Conservation (phyloP, 129 eudicot genomes). For the Artemisia tridentata region DNA sequence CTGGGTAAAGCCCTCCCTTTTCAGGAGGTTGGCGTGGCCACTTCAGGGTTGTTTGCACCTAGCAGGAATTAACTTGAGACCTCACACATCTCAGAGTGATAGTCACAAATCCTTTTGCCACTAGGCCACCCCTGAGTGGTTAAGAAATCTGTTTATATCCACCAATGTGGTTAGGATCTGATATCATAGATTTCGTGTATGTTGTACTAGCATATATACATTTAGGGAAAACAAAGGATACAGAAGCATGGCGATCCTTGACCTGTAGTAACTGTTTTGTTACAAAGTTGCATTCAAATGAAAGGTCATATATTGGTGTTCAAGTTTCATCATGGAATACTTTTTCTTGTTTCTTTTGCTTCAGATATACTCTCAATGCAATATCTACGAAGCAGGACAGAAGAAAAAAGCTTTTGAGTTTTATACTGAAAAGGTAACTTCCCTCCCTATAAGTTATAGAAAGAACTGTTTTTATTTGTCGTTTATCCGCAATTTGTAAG, state of each 20-base stretch:
- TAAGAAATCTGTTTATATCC: background rate
- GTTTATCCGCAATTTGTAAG: background rate
- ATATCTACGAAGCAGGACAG: slow-evolving; percentile 78
- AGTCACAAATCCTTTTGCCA: too few relatives aligned
- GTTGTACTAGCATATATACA: slow-evolving; percentile 10
- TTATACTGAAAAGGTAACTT: slow-evolving; percentile 69
- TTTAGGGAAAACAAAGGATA: background rate
- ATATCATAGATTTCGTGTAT: background rate
- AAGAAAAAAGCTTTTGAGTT: slow-evolving; percentile 73
- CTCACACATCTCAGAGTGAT: too few relatives aligned
- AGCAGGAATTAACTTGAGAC: too few relatives aligned
- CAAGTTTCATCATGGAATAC: slow-evolving; percentile 2
- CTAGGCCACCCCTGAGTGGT: too few relatives aligned
- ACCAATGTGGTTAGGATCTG: background rate
- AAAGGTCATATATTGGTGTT: background rate
- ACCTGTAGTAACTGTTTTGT: background rate
- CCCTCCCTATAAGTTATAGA: background rate
- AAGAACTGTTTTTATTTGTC: background rate
- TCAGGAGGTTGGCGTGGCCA: too few relatives aligned
- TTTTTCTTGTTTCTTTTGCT: background rate
- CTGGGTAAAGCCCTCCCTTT: too few relatives aligned
- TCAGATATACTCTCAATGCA: slow-evolving; percentile 82
- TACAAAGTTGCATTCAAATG: background rate
- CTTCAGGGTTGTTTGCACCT: too few relatives aligned
- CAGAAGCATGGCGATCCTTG: background rate